phyloP scores from a whole-genome alignment of 169 alveolate species.

The Eimeria zaria region DNA sequence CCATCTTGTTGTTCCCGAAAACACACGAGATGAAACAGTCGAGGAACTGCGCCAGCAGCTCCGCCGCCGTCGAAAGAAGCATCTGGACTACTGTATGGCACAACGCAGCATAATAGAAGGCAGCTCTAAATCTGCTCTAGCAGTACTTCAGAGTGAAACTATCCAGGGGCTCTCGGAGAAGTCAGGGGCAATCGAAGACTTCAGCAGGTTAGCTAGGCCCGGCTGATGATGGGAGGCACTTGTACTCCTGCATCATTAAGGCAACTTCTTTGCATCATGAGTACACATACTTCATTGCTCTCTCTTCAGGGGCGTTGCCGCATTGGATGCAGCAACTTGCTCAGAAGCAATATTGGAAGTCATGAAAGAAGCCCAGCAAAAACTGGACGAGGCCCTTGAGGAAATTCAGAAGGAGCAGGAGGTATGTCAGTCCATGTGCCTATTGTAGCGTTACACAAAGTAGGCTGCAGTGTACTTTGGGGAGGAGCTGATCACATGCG shows the following conservation, averaged over 20 bases:
- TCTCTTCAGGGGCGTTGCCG: constrained; percentile 56
- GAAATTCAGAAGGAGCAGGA: constrained; percentile 62
- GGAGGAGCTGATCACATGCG: neutral
- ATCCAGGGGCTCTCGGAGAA: constrained; percentile 33
- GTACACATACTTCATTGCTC: neutral
- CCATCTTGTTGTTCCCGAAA: neutral
- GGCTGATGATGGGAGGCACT: neutral
- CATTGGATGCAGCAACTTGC: constrained; percentile 15
- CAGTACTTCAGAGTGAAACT: constrained; percentile 17
- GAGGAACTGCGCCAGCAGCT: constrained; percentile 55
- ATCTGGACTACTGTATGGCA: constrained; percentile 38
- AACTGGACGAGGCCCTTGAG: constrained; percentile 37
- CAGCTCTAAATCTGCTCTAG: constrained; percentile 11
- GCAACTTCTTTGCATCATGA: neutral
- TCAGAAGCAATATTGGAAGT: neutral
- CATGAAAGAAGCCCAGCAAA: constrained; percentile 34
- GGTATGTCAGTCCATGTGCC: neutral
- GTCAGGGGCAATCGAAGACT: neutral
- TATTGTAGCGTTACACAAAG: neutral
- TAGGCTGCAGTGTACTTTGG: neutral
- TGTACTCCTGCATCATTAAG: neutral
- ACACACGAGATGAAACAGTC: constrained; percentile 7
- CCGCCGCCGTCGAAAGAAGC: constrained; percentile 49
- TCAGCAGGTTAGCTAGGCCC: constrained; percentile 29
- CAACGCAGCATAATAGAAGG: constrained; percentile 6